Base-by-base conservation (phyloP, 768 basidiomycete species). In the Leucogyrophana mollusca region DNA sequence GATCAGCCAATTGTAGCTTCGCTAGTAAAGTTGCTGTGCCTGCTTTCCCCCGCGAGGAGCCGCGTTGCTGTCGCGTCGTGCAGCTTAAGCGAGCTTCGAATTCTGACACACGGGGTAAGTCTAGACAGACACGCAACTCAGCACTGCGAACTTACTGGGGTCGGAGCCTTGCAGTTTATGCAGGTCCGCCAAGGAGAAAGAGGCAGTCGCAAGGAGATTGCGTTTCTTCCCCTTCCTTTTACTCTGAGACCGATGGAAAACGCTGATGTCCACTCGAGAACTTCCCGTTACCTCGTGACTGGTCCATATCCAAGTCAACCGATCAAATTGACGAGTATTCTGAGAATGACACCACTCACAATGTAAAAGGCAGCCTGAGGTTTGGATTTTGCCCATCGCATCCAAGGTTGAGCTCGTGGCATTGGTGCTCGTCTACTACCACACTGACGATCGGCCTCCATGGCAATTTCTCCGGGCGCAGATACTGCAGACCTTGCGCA, bases 351-450 rank as follows among this genome's bases (percentile, higher is more conserved):
- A 3, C 1, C n/a, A 70, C 82, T 44, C 57, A 87, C 86, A 86
- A 68, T 21, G 58, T 53, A 46, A 82, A 75, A 1, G 60, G 62
- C 1, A 74, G 69, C 50, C 80, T 83, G 39, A 80, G 64, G 55
- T 88, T 87, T 1, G 83, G 76, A 46, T 82, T 85, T 56, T 87
- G 84, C 0, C 87, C 87, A 45, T 89, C 85, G 16, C 69, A 68
- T 0, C 86, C 87, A 2, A 89, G 76, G 17, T 69, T 62, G 8
- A 78, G 69, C 55, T 88, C 86, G 46, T 80, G 73, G 4, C 40
- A 47, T n/a, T 74, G 66, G 21, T 77, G 73, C 4, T 76, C 71
- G 46, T 78, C 80, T 9, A 83, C 65, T 16, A 76, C 73, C 4
- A 88, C 58, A 0, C 76, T 72, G 40, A 89, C 67, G 32, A 87